Conservation (phyloP, 1,284 basidiomycete genomes). For the Ceratobasidium papillatum region DNA sequence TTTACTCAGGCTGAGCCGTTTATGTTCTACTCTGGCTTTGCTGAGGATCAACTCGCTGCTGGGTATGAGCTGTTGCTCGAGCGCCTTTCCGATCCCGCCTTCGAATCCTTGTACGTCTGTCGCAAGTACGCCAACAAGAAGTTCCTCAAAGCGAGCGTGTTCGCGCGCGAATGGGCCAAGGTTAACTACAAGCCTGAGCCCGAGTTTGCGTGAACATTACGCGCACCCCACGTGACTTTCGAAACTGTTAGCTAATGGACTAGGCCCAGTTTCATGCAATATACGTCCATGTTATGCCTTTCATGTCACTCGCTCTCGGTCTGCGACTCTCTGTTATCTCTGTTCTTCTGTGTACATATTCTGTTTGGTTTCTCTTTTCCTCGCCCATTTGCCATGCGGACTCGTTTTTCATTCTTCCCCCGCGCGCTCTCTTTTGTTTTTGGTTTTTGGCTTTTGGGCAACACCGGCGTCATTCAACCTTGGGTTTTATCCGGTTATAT, state of each 20-base stretch:
- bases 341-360: constrained; percentile 33
- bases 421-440: constrained; percentile 27
- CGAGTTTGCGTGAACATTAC: constrained; percentile 29
- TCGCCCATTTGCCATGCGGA: constrained; percentile 37
- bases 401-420: constrained; percentile 21
- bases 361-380: constrained; percentile 4
- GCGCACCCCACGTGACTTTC: constrained; percentile 31
- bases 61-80: constrained; percentile 88
- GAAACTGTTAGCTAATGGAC: constrained; percentile 38
- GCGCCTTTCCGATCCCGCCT: constrained; percentile 82
- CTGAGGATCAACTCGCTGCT: constrained; percentile 86
- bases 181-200: constrained; percentile 40
- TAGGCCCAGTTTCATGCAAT: constrained; percentile 12
- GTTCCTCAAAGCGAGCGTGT: constrained; percentile 82
- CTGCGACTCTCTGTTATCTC: constrained; percentile 26
- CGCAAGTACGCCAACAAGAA: constrained; percentile 98
- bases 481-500: not conserved
- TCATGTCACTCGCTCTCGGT: constrained; percentile 40
- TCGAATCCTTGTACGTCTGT: constrained; percentile 88
- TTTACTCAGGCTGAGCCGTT: constrained; percentile 81
- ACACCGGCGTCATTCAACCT: constrained; percentile 6
- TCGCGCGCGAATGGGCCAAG: constrained; percentile 60
- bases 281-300: constrained; percentile 25
- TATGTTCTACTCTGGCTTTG: constrained; percentile 92
- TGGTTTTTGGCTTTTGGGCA: constrained; percentile 28